A percentile compares a stretch with the other conserved stretches of the same genome.
phyloP scores from a whole-genome alignment of 2,329 filamentous ascomycete genomes.

The Alternaria gaisen region DNA sequence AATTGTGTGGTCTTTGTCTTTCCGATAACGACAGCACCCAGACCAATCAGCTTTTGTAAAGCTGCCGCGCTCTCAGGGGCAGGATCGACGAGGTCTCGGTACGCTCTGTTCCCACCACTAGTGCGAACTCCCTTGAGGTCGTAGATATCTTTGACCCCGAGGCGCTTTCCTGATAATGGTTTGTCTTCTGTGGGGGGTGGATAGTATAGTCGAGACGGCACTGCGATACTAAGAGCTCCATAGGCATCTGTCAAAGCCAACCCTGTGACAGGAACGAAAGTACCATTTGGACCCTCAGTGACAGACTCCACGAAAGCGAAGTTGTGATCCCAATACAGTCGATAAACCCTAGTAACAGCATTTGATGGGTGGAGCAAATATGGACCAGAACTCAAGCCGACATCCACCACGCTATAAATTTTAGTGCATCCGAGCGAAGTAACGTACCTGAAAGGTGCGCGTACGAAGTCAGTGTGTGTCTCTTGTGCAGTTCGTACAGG shows the following conservation, averaged over 20 bases:
- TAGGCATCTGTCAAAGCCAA: slow-evolving; percentile 17
- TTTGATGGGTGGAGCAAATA: slow-evolving; percentile 19
- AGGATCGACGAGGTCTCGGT: slow-evolving; percentile 9
- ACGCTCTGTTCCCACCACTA: slow-evolving; percentile 25
- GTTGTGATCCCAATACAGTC: slow-evolving; percentile 22
- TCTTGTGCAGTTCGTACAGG: too few relatives aligned
- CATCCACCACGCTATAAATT: slow-evolving; percentile 6
- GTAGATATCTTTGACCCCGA: slow-evolving; percentile 32
- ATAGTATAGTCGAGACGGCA: slow-evolving; percentile 27
- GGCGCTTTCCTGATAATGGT: slow-evolving; percentile 18
- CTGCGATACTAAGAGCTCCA: slow-evolving; percentile 19
- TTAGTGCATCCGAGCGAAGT: slow-evolving; percentile 8
- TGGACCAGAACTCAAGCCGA: slow-evolving; percentile 11
- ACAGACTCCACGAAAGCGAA: slow-evolving; percentile 21
- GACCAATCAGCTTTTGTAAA: slow-evolving; percentile 25
- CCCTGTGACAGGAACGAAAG: slow-evolving; percentile 20
- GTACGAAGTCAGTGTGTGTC: too few relatives aligned
- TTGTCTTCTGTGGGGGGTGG: slow-evolving; percentile 5
- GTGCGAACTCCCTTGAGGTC: slow-evolving; percentile 24
- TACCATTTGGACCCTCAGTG: slow-evolving; percentile 20
- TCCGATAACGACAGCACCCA: slow-evolving; percentile 55
- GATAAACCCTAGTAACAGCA: slow-evolving; percentile 19
- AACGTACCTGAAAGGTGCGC: neutral
- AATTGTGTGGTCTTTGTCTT: slow-evolving; percentile 62
- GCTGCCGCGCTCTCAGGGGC: slow-evolving; percentile 12